phyloP scores from a whole-genome alignment of 768 basidiomycete genomes.

The Russula sp. region DNA sequence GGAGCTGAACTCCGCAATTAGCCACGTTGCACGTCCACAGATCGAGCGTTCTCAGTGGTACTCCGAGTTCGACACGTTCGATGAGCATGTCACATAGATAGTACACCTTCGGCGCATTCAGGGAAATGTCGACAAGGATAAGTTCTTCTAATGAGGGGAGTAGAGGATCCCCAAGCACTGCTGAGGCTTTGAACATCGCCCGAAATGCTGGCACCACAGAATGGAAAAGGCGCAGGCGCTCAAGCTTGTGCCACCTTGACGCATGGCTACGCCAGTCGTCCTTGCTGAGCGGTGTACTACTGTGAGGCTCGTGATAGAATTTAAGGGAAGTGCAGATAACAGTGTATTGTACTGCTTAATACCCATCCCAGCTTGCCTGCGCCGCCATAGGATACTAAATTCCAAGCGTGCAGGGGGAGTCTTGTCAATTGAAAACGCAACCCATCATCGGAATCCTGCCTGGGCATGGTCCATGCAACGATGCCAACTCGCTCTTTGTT shows the following conservation, averaged over 20 bases:
- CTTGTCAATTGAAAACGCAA: background rate
- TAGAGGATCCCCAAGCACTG: too few relatives aligned
- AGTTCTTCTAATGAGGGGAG: too few relatives aligned
- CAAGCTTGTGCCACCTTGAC: background rate
- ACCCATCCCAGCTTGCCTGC: background rate
- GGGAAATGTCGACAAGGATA: background rate
- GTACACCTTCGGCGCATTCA: background rate
- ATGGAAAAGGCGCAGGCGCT: background rate
- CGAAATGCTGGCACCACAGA: background rate
- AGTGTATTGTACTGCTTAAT: too few relatives aligned
- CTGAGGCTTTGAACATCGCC: background rate
- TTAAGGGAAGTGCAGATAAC: conserved; percentile 43
- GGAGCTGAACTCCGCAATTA: background rate
- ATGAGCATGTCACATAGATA: background rate
- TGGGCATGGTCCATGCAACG: background rate
- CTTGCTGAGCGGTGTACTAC: background rate
- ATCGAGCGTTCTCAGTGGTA: background rate
- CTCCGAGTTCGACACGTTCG: background rate
- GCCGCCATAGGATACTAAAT: conserved; percentile 26
- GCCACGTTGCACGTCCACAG: background rate
- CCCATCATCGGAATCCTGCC: background rate
- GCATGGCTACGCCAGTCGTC: background rate
- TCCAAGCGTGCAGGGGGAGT: background rate
- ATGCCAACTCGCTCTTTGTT: background rate
- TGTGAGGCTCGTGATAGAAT: background rate